Evolutionary conservation across 306 rosid genomes (phyloP).

Genomic region (Prunus mira): DNA sequence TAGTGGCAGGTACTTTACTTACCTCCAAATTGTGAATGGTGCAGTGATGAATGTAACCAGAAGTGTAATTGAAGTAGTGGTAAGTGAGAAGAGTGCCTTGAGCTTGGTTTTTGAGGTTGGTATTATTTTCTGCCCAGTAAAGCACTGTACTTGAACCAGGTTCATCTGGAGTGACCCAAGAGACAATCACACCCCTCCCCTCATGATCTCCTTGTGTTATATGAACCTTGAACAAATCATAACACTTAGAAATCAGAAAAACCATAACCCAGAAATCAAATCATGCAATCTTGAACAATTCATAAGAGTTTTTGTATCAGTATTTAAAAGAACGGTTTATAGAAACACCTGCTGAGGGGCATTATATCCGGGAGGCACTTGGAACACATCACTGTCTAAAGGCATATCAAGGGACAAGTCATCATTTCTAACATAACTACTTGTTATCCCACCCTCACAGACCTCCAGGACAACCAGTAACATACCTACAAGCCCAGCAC

Average conservation of each 20-base stretch:
- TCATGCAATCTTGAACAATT: not conserved
- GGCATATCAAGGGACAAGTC: constrained; percentile 51
- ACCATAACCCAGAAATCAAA: not conserved
- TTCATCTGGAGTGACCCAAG: constrained; percentile 72
- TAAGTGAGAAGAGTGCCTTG: constrained; percentile 47
- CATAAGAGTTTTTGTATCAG: not conserved
- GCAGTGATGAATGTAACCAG: constrained; percentile 86
- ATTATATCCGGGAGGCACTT: constrained; percentile 60
- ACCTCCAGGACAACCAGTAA: constrained; percentile 29
- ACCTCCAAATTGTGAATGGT: constrained; percentile 61
- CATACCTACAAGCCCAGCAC: constrained; percentile 14
- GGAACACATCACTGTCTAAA: constrained; percentile 57
- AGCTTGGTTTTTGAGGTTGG: constrained; percentile 29
- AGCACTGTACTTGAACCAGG: constrained; percentile 56
- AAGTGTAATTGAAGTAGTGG: constrained; percentile 62
- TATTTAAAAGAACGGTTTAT: not conserved
- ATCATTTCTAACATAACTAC: constrained; percentile 37
- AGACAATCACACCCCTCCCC: constrained; percentile 73
- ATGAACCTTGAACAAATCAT: constrained; percentile 58
- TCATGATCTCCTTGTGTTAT: constrained; percentile 80
- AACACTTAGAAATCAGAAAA: not conserved
- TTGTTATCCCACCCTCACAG: constrained; percentile 51
- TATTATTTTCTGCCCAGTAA: constrained; percentile 65
- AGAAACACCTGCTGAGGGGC: constrained; percentile 69
- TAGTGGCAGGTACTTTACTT: not conserved